Evolutionary conservation across 805 yeast genomes (phyloP).

Genomic region (Grigorovia humatica): DNA sequence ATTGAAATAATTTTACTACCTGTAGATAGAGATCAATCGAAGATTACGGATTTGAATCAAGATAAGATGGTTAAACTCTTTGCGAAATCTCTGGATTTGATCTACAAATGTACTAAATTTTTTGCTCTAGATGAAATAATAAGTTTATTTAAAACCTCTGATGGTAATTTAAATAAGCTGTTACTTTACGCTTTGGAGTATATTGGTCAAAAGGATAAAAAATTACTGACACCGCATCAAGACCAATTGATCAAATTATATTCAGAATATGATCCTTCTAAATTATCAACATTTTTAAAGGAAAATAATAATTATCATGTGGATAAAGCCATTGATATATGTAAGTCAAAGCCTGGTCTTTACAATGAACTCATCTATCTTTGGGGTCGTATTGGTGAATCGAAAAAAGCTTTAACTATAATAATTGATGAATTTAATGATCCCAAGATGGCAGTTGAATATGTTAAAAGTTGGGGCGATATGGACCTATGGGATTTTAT

Average conservation of each 20-base stretch:
- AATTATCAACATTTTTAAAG: conserved; percentile 52
- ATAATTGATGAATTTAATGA: conserved; percentile 71
- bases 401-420: conserved; percentile 60
- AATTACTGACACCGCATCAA: conserved; percentile 46
- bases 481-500: conserved; percentile 73
- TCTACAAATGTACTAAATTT: conserved; percentile 59
- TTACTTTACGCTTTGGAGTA: conserved; percentile 57
- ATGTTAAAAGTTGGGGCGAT: conserved; percentile 61
- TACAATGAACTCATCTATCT: conserved; percentile 71
- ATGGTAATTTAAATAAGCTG: conserved; percentile 33
- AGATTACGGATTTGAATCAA: conserved; percentile 34
- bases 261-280: conserved; percentile 45
- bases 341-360: conserved; percentile 35
- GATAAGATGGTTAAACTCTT: conserved; percentile 19
- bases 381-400: conserved; percentile 74
- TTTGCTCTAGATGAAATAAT: conserved; percentile 46
- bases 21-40: conserved; percentile 26
- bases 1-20: conserved; percentile 42
- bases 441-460: conserved; percentile 70
- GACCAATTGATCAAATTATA: conserved; percentile 57
- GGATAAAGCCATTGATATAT: conserved; percentile 55
- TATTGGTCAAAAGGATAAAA: conserved; percentile 47
- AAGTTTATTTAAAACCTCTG: conserved; percentile 31
- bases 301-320: conserved; percentile 54
- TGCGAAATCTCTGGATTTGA: conserved; percentile 37